These are phyloP conservation scores for Carex myosuroides DNA, from an alignment of 176 grass and related monocot genomes.

Conservation along the genomic window DNA sequence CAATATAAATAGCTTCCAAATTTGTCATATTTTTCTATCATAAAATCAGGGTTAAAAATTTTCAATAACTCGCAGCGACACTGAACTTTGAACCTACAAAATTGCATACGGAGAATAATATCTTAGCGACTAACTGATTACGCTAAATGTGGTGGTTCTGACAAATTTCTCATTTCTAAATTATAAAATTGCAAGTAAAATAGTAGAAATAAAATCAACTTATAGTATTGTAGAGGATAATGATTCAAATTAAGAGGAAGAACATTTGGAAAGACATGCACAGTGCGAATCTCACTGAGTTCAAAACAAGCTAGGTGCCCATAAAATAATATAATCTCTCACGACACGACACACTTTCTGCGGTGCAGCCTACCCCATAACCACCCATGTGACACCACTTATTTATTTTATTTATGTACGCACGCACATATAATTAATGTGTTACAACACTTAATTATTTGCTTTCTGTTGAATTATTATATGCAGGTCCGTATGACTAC, in stretches of 20 bases:
- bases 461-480: background rate
- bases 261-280: slow-evolving; percentile 19
- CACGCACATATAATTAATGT: background rate
- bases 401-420: background rate
- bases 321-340: slow-evolving; percentile 12
- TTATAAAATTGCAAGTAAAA: background rate
- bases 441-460: background rate
- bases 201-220: background rate
- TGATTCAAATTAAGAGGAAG: background rate
- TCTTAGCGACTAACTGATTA: too few relatives aligned
- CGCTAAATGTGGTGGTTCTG: too few relatives aligned
- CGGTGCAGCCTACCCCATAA: slow-evolving; percentile 21
- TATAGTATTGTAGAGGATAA: background rate
- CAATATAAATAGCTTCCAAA: too few relatives aligned
- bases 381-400: slow-evolving; percentile 13
- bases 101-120: too few relatives aligned
- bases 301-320: background rate
- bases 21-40: too few relatives aligned
- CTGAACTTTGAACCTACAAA: too few relatives aligned
- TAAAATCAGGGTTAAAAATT: too few relatives aligned
- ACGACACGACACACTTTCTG: slow-evolving; percentile 25
- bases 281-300: slow-evolving; percentile 20
- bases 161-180: background rate
- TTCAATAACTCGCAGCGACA: too few relatives aligned
- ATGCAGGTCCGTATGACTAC: background rate